Conservation (phyloP, 306 rosid species). For the Ormosia emarginata region DNA sequence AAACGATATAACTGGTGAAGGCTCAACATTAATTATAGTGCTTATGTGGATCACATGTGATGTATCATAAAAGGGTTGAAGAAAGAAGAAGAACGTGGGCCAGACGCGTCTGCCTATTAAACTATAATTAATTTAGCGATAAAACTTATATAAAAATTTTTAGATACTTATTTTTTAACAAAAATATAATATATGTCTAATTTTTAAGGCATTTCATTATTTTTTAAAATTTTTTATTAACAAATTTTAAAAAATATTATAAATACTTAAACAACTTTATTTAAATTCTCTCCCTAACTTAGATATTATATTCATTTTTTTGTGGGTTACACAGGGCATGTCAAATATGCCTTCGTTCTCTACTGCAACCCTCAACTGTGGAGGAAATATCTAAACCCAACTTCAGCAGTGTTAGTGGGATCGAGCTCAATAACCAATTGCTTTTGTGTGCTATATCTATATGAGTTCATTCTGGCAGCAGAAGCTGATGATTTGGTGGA, state of each 20-base stretch:
- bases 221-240: too few relatives aligned
- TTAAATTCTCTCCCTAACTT: too few relatives aligned
- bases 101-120: neutral
- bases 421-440: neutral
- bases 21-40: neutral
- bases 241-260: too few relatives aligned
- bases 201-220: too few relatives aligned
- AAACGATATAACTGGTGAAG: neutral
- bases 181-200: too few relatives aligned
- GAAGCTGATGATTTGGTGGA: neutral
- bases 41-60: neutral
- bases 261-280: too few relatives aligned
- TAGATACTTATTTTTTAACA: too few relatives aligned
- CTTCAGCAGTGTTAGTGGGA: neutral
- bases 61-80: neutral
- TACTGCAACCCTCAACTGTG: neutral
- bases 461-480: neutral
- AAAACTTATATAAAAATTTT: too few relatives aligned
- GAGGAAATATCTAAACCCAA: neutral
- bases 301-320: too few relatives aligned
- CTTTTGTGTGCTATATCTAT: neutral
- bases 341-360: neutral
- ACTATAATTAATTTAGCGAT: neutral
- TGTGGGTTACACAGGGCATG: neutral
- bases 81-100: neutral